Evolutionary conservation across 169 alveolate species (phyloP), one percentile per base, ranked within the genome.

Genomic region (Eimeria praecox): DNA sequence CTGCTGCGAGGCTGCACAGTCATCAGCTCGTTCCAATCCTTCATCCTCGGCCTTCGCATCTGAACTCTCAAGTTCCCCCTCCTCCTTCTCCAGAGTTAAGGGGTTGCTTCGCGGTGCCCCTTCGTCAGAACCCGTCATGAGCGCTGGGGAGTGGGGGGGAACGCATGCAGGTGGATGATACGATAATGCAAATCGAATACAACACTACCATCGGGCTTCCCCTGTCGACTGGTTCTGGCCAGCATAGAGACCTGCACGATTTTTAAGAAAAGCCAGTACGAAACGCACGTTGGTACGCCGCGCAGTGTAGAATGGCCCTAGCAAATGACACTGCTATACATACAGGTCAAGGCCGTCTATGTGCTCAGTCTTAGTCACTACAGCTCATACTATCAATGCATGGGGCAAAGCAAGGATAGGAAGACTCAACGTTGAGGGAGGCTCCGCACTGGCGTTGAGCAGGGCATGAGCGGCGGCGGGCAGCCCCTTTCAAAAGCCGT

Each of bases 101-200:
- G 4, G 8, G 75, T 56, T 54, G 10, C 77, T 35, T n/a, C 10
- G 56, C 75, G 46, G 44, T 9, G 52, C 35, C 54, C 77, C 75
- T 27, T 56, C 91, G 77, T 83, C 91, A 83, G 91, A 83, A 8
- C 77, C 91, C 73, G 77, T 52, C 91, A 83, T 83, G 77, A 83
- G 73, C 33, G 91, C 69, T 35, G 91, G 42, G 44, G 66, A 33
- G 77, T 24, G 27, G 66, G 0, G 30, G 59, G 38, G 42, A 46
- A 44, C 16, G 44, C 38, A 78, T 49, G n/a, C 83, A 16, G 52
- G 33, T 52, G 52, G 83, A 12, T 73, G 33, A 69, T 69, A 35
- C 10, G n/a, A 69, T 0, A 1, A 24, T 35, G 4, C 49, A 8
- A 69, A 12, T 35, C 49, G 1, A 69, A 33, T 33, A 69, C n/a